These are phyloP conservation scores for Pseudogymnoascus sp. DNA, from an alignment of 2,329 filamentous ascomycete genomes.

Conservation along the genomic window DNA sequence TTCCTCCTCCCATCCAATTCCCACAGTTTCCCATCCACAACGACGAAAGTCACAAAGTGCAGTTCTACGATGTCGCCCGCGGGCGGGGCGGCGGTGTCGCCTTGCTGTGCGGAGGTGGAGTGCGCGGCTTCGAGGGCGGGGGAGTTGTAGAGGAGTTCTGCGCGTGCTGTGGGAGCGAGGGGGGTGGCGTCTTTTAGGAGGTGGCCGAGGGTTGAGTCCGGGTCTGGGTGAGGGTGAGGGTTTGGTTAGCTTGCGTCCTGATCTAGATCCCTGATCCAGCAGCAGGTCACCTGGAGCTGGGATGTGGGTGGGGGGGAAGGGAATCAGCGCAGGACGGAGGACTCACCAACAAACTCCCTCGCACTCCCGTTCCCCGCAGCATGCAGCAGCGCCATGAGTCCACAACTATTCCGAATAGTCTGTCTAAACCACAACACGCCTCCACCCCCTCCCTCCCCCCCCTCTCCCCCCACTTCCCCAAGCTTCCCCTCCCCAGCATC, in stretches of 20 bases:
- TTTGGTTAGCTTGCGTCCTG: neutral
- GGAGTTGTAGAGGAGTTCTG: conserved; percentile 68
- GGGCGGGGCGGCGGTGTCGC: conserved; percentile 69
- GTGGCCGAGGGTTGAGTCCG: conserved; percentile 37
- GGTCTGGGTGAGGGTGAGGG: conserved; percentile 21
- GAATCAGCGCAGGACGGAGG: too few relatives aligned
- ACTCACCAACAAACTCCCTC: conserved; percentile 47
- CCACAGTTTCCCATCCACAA: conserved; percentile 60
- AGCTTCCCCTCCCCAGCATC: too few relatives aligned
- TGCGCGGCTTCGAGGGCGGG: conserved; percentile 70
- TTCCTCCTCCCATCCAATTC: conserved; percentile 62
- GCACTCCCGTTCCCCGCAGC: conserved; percentile 70
- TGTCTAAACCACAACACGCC: conserved; percentile 90
- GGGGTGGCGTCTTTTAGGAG: conserved; percentile 62
- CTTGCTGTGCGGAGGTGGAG: conserved; percentile 62
- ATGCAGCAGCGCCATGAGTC: conserved; percentile 81
- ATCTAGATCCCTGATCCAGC: neutral
- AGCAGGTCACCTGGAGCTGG: neutral
- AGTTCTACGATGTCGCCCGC: conserved; percentile 75
- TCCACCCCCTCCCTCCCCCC: conserved; percentile 46
- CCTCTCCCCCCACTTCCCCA: conserved; percentile 34
- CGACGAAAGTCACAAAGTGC: conserved; percentile 94
- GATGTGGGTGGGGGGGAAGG: neutral
- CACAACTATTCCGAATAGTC: conserved; percentile 90
- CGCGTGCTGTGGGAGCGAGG: conserved; percentile 55